Conservation (phyloP, 257 asterid genomes). For the Haberlea rhodopensis region DNA sequence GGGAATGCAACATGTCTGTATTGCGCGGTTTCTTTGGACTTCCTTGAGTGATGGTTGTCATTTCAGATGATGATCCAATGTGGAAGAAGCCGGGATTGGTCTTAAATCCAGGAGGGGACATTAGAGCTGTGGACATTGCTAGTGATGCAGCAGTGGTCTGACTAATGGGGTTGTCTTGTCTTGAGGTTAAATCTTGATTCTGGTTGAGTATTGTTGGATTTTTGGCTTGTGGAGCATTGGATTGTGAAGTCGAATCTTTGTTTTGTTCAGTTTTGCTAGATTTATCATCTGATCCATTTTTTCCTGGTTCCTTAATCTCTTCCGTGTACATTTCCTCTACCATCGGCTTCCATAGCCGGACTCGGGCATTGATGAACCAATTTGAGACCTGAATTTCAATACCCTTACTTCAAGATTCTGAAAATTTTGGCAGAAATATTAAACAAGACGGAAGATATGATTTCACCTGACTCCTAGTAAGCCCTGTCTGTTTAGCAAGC, state of each 20-base stretch:
- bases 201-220: conserved; percentile 39
- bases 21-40: conserved; percentile 75
- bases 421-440: too few relatives aligned
- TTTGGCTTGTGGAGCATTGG: conserved; percentile 35
- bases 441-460: background rate
- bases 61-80: conserved; percentile 54
- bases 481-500: conserved; percentile 60
- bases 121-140: conserved; percentile 37
- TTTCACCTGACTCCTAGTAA: conserved; percentile 56
- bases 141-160: conserved; percentile 28
- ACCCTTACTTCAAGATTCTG: too few relatives aligned
- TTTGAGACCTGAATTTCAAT: conserved; percentile 83
- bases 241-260: conserved; percentile 53
- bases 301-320: conserved; percentile 77
- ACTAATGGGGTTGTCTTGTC: conserved; percentile 31
- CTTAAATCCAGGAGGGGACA: conserved; percentile 42
- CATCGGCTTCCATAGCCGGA: conserved; percentile 98
- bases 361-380: conserved; percentile 97
- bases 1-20: conserved; percentile 31
- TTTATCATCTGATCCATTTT: conserved; percentile 55
- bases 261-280: conserved; percentile 46
- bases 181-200: conserved; percentile 34
- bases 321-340: conserved; percentile 95
- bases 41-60: conserved; percentile 51
- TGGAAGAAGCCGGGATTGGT: conserved; percentile 58